Conservation (phyloP, 345 rosid genomes). For the Eucalyptus erythrocorys region DNA sequence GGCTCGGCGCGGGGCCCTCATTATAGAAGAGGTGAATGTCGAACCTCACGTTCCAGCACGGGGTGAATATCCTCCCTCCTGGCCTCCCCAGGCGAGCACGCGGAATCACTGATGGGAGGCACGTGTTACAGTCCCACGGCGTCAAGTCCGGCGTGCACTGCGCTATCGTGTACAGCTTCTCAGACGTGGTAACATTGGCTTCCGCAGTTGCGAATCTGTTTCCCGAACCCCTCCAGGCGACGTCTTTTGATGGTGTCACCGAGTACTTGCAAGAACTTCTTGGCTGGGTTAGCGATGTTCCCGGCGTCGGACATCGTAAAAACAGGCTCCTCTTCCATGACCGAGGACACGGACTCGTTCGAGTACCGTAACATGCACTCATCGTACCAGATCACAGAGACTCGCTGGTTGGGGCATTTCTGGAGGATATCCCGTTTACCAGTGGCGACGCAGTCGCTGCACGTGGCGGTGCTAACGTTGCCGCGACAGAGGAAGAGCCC, state of each 20-base stretch:
- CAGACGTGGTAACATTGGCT: no score
- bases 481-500: not conserved
- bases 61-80: no score
- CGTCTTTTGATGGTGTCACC: no score
- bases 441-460: not conserved
- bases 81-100: no score
- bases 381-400: not conserved
- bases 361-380: not conserved
- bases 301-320: not conserved
- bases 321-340: not conserved
- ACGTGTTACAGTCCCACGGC: no score
- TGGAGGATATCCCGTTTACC: not conserved
- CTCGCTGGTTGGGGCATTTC: not conserved
- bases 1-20: no score
- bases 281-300: not conserved
- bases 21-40: not conserved
- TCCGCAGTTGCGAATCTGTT: no score
- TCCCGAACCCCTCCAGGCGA: no score
- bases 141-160: no score
- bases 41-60: not conserved
- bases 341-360: not conserved
- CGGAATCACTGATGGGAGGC: no score
- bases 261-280: no score
- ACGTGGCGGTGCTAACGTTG: fast-evolving
- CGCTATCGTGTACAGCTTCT: no score